Percentiles rank a stretch among this genome's conserved stretches.
Conservation (phyloP, 164 flowering plant species). For the Akebia trifoliata region DNA sequence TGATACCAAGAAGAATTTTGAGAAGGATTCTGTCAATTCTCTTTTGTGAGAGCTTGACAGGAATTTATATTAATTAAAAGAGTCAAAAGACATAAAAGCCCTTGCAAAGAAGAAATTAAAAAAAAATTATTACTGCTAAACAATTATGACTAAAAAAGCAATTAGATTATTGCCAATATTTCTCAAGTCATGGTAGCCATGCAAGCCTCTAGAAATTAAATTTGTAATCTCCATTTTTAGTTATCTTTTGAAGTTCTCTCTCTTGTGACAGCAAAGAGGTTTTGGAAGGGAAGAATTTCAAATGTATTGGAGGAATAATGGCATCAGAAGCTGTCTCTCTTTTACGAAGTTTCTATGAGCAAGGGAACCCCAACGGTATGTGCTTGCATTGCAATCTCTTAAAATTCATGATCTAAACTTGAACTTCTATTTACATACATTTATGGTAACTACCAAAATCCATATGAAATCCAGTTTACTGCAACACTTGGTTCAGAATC, state of each 20-base stretch:
- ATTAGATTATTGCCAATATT: too few relatives aligned
- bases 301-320: slow-evolving; percentile 78
- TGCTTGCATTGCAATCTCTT: slow-evolving; percentile 1
- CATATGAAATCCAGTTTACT: not conserved
- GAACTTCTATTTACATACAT: not conserved
- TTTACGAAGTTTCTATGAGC: slow-evolving; percentile 77
- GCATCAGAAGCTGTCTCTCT: slow-evolving; percentile 84
- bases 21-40: too few relatives aligned
- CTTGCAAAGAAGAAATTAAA: too few relatives aligned
- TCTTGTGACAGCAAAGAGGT: slow-evolving; percentile 20
- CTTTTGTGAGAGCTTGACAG: too few relatives aligned
- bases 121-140: too few relatives aligned
- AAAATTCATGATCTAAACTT: not conserved
- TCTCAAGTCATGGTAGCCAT: too few relatives aligned
- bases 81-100: too few relatives aligned
- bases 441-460: not conserved
- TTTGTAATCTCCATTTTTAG: not conserved
- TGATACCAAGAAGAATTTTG: too few relatives aligned
- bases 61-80: too few relatives aligned
- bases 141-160: too few relatives aligned
- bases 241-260: not conserved
- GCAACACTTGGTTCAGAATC: not conserved
- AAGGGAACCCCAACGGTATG: slow-evolving; percentile 83
- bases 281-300: slow-evolving; percentile 41
- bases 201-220: too few relatives aligned